Evolutionary conservation across 1,139 yeast species (phyloP), one percentile per base, ranked within the genome.

Genomic region (Insectozyma bohioensis): DNA sequence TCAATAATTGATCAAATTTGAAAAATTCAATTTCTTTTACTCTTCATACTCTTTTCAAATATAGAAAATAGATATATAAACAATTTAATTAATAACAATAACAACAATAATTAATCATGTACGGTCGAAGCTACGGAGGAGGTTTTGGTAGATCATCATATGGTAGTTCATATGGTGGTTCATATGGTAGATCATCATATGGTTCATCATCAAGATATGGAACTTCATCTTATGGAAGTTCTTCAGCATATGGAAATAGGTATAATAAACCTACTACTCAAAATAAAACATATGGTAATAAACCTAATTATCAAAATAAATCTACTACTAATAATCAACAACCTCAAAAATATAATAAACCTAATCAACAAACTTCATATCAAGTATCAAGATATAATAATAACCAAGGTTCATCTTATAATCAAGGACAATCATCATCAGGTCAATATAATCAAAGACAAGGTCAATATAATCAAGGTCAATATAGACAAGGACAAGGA

Each of bases 51-150:
- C n/a, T n/a, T n/a, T n/a, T n/a, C n/a, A n/a, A n/a, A n/a, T n/a
- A n/a, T n/a, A n/a, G n/a, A n/a, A n/a, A n/a, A n/a, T n/a, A n/a
- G n/a, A n/a, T n/a, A n/a, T n/a, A n/a, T n/a, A n/a, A n/a, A n/a
- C n/a, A n/a, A n/a, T n/a, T n/a, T 6, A 11, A 26, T 12, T 9
- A 20, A 21, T n/a, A n/a, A 4, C 5, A 21, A 21, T 9, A 20
- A 20, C 20, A 6, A 10, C 22, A 5, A 20, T 7, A 10, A 6
- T 6, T 12, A 7, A 24, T 20, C 4, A 31, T 31, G 35, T 31
- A 31, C 18, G 25, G 33, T 7, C 24, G 30, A 26, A 9, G 35
- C 4, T 31, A 31, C 12, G 29, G 36, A 16, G 14, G 36, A 9
- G 27, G 27, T 7, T 24, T 24, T 28, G 26, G 31, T 21, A 14